Evolutionary conservation across 23 red algal species (phyloP).

Genomic region (Gracilaria domingensis): DNA sequence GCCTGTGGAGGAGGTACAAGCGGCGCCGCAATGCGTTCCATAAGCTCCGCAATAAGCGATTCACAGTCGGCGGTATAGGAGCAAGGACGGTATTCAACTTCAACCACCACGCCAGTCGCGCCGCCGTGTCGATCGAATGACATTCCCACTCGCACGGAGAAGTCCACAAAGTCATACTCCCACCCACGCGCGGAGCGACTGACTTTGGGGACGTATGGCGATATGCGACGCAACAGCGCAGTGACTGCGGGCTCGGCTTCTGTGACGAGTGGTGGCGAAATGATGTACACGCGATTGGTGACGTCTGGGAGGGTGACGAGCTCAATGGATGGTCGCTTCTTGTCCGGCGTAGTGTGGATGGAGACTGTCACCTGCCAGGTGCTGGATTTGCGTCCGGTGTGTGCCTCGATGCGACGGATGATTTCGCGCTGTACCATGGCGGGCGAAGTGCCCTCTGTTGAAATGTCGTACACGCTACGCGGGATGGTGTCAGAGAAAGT

Average conservation of each 20-base stretch:
- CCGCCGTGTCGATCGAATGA: conserved; percentile 54
- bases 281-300: conserved; percentile 9
- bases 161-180: conserved; percentile 60
- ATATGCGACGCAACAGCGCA: conserved; percentile 14
- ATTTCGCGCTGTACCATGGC: conserved; percentile 64
- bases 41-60: conserved; percentile 44
- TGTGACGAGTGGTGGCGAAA: conserved; percentile 10
- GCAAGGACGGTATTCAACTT: conserved; percentile 67
- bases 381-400: conserved; percentile 31
- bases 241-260: conserved; percentile 26
- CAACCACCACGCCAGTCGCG: conserved; percentile 46
- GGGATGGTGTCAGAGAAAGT: background rate
- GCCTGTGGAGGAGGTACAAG: conserved; percentile 61
- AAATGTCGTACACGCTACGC: conserved; percentile 51
- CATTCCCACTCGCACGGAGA: conserved; percentile 57
- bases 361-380: conserved; percentile 33
- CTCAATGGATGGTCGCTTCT: conserved; percentile 39
- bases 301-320: conserved; percentile 52
- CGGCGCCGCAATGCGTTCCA: conserved; percentile 60
- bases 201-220: background rate
- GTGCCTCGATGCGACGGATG: conserved; percentile 70
- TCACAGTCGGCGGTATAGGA: conserved; percentile 37
- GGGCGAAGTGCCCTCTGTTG: conserved; percentile 44
- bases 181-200: conserved; percentile 5
- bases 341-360: conserved; percentile 25